Conservation (phyloP, 768 basidiomycete genomes). For the Tricholoma sp. region DNA sequence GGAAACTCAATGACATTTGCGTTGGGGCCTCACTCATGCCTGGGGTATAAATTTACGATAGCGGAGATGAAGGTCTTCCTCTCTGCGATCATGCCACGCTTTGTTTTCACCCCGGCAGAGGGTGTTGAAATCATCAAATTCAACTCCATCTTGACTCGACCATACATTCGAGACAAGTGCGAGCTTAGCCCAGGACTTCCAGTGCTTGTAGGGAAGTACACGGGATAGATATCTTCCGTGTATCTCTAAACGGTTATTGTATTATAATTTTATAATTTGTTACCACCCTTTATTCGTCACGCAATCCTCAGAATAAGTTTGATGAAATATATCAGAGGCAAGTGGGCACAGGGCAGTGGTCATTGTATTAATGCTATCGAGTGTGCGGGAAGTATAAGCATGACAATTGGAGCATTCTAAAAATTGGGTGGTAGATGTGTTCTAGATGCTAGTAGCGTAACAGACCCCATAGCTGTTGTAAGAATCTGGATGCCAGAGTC, state of each 20-base stretch:
- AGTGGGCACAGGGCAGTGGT: not conserved
- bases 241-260: not conserved
- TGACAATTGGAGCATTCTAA: not conserved
- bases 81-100: conserved; percentile 37
- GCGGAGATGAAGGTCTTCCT: conserved; percentile 49
- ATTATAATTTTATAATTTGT: not conserved
- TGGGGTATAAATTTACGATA: conserved; percentile 44
- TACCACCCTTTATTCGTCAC: not conserved
- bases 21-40: conserved; percentile 44
- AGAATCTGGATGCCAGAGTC: conserved; percentile 32
- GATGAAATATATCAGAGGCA: not conserved
- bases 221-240: not conserved
- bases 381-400: not conserved
- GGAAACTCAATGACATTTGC: conserved; percentile 51
- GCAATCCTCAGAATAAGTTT: not conserved
- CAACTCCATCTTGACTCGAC: conserved; percentile 45
- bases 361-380: not conserved
- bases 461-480: conserved; percentile 20
- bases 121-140: conserved; percentile 38
- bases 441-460: conserved; percentile 9
- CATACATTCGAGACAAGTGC: conserved; percentile 39
- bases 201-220: conserved; percentile 24
- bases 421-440: not conserved
- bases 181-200: conserved; percentile 38
- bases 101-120: conserved; percentile 39